Percentiles rank a stretch among this genome's conserved stretches.
Conservation (phyloP, 2,329 filamentous ascomycete genomes). For the Alternaria viburni region DNA sequence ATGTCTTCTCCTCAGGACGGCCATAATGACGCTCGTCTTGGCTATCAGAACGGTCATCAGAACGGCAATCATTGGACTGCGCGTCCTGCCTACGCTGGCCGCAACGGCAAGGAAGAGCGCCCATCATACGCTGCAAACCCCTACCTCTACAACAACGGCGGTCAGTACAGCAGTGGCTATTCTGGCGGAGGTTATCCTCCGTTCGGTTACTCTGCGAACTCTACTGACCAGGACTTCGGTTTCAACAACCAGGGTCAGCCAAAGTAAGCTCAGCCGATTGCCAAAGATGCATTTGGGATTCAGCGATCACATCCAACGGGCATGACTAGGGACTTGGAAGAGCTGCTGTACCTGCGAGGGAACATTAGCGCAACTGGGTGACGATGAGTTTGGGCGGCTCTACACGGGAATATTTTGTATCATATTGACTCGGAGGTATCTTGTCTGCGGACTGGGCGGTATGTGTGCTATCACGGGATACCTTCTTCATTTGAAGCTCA, state of each 20-base stretch:
- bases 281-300: background rate
- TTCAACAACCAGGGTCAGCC: conserved; percentile 21
- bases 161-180: conserved; percentile 25
- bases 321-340: background rate
- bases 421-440: background rate
- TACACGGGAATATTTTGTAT: background rate
- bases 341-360: background rate
- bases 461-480: background rate
- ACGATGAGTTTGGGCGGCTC: background rate
- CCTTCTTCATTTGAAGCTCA: background rate
- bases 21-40: conserved; percentile 20
- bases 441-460: background rate
- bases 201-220: conserved; percentile 17
- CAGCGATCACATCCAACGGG: background rate
- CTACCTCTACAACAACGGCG: conserved; percentile 23
- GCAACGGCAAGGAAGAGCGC: conserved; percentile 31
- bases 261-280: conserved; percentile 8
- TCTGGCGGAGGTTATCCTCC: conserved; percentile 21
- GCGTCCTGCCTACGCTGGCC: conserved; percentile 17
- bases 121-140: conserved; percentile 29
- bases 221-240: conserved; percentile 26
- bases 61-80: conserved; percentile 22
- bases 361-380: background rate
- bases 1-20: conserved; percentile 18
- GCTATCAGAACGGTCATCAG: conserved; percentile 20